A percentile compares a stretch with the other conserved stretches of the same genome.
Conservation (phyloP, 345 rosid species). For the Populus simonii region DNA sequence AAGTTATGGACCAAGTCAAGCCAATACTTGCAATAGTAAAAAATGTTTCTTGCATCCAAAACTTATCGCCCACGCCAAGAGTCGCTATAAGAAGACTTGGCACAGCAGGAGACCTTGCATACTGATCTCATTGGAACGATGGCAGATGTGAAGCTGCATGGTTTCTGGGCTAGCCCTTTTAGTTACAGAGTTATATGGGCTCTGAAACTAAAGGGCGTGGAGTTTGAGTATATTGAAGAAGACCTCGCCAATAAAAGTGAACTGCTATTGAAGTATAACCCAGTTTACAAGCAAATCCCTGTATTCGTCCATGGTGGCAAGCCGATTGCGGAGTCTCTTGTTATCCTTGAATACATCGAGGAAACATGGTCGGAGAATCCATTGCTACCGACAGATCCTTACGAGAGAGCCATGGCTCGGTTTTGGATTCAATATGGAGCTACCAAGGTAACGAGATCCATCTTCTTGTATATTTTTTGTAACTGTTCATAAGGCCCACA, state of each 20-base stretch:
- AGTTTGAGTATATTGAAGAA: constrained; percentile 5
- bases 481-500: not conserved
- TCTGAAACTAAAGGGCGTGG: constrained; percentile 15
- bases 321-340: constrained; percentile 3
- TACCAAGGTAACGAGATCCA: not conserved
- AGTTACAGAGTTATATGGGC: constrained; percentile 11
- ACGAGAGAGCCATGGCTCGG: constrained; percentile 10
- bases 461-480: not conserved
- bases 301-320: constrained; percentile 12
- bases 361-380: constrained; percentile 19
- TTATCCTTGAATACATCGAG: constrained; percentile 18
- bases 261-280: constrained; percentile 13
- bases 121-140: not conserved
- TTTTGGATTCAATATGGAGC: constrained; percentile 16
- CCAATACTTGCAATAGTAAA: no score
- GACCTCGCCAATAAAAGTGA: constrained; percentile 9
- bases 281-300: constrained; percentile 6
- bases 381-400: constrained; percentile 13
- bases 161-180: constrained; percentile 12
- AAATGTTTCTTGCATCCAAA: no score
- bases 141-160: constrained; percentile 16
- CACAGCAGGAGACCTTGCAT: not conserved
- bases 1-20: no score
- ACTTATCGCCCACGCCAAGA: not conserved
- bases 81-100: not conserved